Evolutionary conservation across 2,329 filamentous ascomycete genomes (phyloP).

Genomic region (Exophiala phaeomuriformis): DNA sequence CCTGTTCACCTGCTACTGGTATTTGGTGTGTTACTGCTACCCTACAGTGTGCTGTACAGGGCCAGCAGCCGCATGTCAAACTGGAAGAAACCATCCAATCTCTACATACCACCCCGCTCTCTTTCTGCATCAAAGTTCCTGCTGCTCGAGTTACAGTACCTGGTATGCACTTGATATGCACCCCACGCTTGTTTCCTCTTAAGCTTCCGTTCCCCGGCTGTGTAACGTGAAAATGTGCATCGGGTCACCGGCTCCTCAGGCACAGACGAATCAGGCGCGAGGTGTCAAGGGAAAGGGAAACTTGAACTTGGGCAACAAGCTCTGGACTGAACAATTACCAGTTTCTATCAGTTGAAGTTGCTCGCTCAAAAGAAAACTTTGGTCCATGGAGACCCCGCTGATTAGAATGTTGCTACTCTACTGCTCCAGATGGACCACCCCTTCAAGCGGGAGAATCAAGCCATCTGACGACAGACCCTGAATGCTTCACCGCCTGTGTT

Average conservation of each 20-base stretch:
- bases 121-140: not conserved
- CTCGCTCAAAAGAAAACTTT: slow-evolving; percentile 8
- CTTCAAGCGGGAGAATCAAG: slow-evolving; percentile 9
- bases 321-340: not conserved
- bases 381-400: slow-evolving; percentile 19
- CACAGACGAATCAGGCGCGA: slow-evolving; percentile 2
- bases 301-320: not conserved
- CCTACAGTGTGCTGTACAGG: too few species aligned
- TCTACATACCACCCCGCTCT: not conserved
- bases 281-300: not conserved
- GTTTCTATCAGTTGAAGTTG: not conserved
- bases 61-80: too few species aligned
- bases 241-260: slow-evolving; percentile 9
- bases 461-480: not conserved
- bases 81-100: too few species aligned
- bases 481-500: slow-evolving; percentile 10
- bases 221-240: slow-evolving; percentile 1
- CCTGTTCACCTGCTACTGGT: too few species aligned
- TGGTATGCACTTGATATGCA: not conserved
- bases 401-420: slow-evolving; percentile 24
- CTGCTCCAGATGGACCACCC: slow-evolving; percentile 12
- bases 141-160: not conserved
- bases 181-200: not conserved
- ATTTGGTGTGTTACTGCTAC: too few species aligned
- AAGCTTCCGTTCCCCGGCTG: not conserved